phyloP scores from a whole-genome alignment of 108 stramenopile genomes.

The Skeletonema grethae region DNA sequence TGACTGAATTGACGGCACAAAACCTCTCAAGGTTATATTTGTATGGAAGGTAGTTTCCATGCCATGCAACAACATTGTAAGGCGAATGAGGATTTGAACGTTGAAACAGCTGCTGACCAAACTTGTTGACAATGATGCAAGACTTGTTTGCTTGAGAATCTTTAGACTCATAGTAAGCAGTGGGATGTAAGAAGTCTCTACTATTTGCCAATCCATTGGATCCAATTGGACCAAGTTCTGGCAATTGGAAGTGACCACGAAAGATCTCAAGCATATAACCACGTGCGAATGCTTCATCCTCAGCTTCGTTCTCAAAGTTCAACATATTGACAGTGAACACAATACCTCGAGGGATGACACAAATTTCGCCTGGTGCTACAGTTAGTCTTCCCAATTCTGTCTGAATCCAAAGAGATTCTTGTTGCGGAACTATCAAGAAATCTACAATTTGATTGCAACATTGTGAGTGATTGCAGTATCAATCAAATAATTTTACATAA shows the following conservation, averaged over 20 bases:
- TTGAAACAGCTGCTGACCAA: conserved; percentile 66
- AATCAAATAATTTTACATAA: neutral
- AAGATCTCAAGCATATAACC: conserved; percentile 93
- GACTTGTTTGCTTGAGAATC: conserved; percentile 6
- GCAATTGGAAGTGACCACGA: conserved; percentile 88
- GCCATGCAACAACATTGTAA: conserved; percentile 95
- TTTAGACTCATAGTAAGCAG: conserved; percentile 64
- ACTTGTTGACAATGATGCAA: conserved; percentile 72
- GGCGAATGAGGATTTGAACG: conserved; percentile 70
- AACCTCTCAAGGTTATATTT: conserved; percentile 89
- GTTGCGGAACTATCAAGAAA: conserved; percentile 91
- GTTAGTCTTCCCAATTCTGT: conserved; percentile 84
- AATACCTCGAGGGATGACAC: conserved; percentile 89
- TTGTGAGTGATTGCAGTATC: neutral
- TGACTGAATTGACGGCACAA: conserved; percentile 86
- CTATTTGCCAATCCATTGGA: conserved; percentile 96
- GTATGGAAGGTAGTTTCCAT: conserved; percentile 93
- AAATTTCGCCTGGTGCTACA: conserved; percentile 77
- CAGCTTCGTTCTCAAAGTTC: conserved; percentile 11
- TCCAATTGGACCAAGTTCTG: conserved; percentile 93
- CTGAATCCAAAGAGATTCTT: conserved; percentile 60
- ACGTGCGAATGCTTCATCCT: conserved; percentile 40
- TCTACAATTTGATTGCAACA: conserved; percentile 36
- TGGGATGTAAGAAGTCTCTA: conserved; percentile 86
- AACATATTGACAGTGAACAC: conserved; percentile 73